A percentile compares a stretch with the other conserved stretches of the same genome.
phyloP scores from a whole-genome alignment of 208 protist species.

The Naegleria gruberi region DNA sequence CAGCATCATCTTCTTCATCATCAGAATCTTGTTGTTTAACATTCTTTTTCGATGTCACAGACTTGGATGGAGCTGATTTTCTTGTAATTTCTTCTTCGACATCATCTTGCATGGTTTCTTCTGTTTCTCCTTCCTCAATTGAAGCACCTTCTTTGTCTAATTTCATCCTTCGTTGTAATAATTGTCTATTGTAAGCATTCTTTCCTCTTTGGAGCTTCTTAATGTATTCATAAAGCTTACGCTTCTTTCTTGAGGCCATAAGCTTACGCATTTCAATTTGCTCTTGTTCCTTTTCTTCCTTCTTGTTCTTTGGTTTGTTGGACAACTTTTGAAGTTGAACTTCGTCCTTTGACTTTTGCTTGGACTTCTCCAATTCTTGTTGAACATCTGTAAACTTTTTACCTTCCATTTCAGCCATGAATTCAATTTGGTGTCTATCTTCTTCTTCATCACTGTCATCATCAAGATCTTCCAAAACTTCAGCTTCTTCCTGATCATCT shows the following conservation, averaged over 20 bases:
- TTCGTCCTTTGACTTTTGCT: background rate
- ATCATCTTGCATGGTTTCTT: background rate
- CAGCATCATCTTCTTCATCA: background rate
- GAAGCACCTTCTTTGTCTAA: background rate
- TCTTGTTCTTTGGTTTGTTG: no score
- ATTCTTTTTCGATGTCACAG: background rate
- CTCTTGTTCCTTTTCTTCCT: constrained; percentile 7
- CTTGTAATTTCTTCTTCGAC: background rate
- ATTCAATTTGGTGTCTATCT: background rate
- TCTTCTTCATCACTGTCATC: background rate
- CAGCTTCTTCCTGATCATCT: background rate
- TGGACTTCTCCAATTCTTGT: background rate
- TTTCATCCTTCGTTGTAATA: background rate
- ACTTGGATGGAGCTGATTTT: background rate
- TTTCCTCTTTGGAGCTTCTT: background rate
- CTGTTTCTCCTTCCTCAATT: background rate
- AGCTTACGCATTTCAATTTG: background rate
- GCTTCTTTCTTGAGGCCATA: background rate
- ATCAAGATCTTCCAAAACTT: background rate
- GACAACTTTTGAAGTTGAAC: background rate
- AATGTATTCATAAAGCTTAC: background rate
- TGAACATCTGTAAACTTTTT: background rate
- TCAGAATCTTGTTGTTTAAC: background rate
- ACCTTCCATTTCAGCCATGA: background rate
- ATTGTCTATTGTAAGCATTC: background rate